Evolutionary conservation across 805 yeast genomes (phyloP).

Genomic region (Lipomyces sp.): DNA sequence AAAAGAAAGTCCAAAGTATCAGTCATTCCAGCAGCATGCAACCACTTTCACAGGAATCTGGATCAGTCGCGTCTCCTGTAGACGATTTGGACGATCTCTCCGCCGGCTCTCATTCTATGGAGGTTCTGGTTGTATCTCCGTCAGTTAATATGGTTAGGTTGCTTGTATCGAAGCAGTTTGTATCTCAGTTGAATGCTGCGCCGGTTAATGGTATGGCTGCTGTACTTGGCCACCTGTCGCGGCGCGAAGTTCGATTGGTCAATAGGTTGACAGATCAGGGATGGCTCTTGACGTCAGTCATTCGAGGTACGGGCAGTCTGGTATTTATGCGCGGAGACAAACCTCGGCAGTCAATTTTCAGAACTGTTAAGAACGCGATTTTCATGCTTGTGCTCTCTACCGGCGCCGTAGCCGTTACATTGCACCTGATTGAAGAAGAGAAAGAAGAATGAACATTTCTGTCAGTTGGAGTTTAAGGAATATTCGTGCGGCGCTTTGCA

Average conservation of each 20-base stretch:
- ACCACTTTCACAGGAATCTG: no score
- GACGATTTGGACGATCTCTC: no score
- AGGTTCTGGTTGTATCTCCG: neutral
- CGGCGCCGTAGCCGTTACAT: no score
- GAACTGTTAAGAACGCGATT: neutral
- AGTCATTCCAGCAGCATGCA: no score
- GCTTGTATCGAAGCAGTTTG: neutral
- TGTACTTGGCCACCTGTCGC: neutral
- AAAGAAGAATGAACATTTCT: no score
- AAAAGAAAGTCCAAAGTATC: no score
- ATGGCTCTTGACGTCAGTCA: slow-evolving; percentile 2
- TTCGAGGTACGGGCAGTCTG: neutral
- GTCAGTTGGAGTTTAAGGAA: no score
- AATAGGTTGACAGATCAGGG: neutral
- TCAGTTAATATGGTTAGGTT: neutral
- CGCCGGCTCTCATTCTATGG: no score
- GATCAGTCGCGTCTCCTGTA: no score
- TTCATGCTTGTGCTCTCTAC: no score
- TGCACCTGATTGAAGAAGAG: no score
- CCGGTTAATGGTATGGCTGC: neutral
- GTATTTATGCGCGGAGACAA: neutral
- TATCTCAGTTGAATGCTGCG: neutral
- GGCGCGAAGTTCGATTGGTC: neutral
- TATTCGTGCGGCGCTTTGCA: no score
- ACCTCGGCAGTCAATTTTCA: neutral